Percentiles rank a stretch among this genome's conserved stretches.
Evolutionary conservation across 768 basidiomycete species (phyloP).

Genomic region (Lactifluus subvellereus): DNA sequence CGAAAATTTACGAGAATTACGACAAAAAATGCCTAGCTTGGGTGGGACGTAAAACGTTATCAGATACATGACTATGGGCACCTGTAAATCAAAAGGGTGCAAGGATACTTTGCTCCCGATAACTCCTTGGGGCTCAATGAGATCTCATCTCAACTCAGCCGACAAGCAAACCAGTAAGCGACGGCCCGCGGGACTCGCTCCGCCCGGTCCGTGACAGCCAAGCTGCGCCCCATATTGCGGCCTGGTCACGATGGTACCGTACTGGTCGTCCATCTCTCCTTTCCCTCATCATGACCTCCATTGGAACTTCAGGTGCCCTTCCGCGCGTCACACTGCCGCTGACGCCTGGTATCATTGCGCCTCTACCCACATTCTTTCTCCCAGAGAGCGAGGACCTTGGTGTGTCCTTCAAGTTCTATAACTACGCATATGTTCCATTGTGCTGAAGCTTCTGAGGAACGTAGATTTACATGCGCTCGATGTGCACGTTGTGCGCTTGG

Average conservation of each 20-base stretch:
- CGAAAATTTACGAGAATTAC: neutral
- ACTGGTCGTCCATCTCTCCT: constrained; percentile 1
- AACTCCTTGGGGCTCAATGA: neutral
- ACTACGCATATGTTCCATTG: neutral
- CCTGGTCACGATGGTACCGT: neutral
- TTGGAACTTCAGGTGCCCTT: constrained; percentile 27
- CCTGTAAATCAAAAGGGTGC: neutral
- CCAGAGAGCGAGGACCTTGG: constrained; percentile 76
- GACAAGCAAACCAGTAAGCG: neutral
- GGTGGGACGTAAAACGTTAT: neutral
- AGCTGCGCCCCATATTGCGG: neutral
- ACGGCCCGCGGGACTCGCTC: constrained; percentile 2
- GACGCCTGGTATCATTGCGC: constrained; percentile 74
- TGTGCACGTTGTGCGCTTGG: constrained; percentile 57
- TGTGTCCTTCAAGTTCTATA: constrained; percentile 33
- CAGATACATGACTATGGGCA: neutral
- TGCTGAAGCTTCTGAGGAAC: neutral
- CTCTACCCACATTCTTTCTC: constrained; percentile 82
- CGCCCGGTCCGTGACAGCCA: neutral
- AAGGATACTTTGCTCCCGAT: neutral
- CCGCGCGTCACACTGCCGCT: constrained; percentile 45
- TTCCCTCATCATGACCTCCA: constrained; percentile 37
- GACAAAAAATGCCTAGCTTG: neutral
- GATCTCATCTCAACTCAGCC: neutral
- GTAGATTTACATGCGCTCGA: constrained; percentile 65